phyloP scores from a whole-genome alignment of 2,329 filamentous ascomycete species.

The Colletotrichum melonis region DNA sequence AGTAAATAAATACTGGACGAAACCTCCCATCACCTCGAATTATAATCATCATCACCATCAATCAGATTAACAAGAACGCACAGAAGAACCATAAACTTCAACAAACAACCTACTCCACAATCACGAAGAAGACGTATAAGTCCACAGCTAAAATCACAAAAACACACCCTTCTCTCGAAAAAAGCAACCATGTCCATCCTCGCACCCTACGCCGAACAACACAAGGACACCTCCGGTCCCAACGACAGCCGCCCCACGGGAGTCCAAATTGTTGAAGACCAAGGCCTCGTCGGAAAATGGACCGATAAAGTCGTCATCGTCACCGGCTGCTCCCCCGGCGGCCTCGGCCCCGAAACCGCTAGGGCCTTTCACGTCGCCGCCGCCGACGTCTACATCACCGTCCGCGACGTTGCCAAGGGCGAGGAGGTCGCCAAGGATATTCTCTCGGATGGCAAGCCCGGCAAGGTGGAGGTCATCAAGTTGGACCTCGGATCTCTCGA shows the following conservation, averaged over 20 bases:
- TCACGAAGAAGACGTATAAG: not conserved
- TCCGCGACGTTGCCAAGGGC: constrained; percentile 23
- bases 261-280: constrained; percentile 35
- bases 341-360: constrained; percentile 57
- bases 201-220: constrained; percentile 27
- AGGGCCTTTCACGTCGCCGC: constrained; percentile 32
- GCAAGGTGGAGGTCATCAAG: constrained; percentile 45
- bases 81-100: not conserved
- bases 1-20: not conserved
- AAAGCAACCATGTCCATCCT: not conserved
- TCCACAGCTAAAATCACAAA: not conserved
- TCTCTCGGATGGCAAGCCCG: constrained; percentile 32
- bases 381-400: constrained; percentile 33
- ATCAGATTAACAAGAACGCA: not conserved
- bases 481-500: constrained; percentile 46
- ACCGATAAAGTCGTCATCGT: constrained; percentile 30
- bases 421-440: constrained; percentile 29
- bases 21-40: not conserved
- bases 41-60: not conserved
- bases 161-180: not conserved
- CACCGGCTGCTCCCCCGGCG: constrained; percentile 53
- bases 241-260: constrained; percentile 37
- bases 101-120: not conserved
- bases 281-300: constrained; percentile 33
- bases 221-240: constrained; percentile 28